Percentiles rank a stretch among this genome's conserved stretches.
Evolutionary conservation across 805 yeast species (phyloP).

Genomic region (Candida maris): DNA sequence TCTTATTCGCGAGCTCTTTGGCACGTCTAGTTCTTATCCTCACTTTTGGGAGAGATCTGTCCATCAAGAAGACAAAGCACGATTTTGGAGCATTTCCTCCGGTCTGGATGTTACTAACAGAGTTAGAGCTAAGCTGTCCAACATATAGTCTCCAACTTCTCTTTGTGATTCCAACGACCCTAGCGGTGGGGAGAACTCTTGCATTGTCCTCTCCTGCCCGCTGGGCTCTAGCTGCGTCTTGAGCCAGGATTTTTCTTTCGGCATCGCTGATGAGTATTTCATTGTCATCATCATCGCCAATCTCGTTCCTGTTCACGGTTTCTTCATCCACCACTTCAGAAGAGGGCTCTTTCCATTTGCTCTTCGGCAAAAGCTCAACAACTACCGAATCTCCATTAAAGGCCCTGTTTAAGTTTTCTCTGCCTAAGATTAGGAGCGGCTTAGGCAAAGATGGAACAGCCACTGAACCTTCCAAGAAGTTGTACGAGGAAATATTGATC

Average conservation of each 20-base stretch:
- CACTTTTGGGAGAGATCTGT: constrained; percentile 79
- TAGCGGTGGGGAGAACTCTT: constrained; percentile 81
- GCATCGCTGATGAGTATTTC: constrained; percentile 53
- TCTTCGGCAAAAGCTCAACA: constrained; percentile 81
- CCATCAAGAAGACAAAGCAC: constrained; percentile 87
- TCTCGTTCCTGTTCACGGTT: constrained; percentile 53
- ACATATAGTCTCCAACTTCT: constrained; percentile 96
- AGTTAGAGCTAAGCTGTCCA: constrained; percentile 82
- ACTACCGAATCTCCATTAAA: constrained; percentile 91
- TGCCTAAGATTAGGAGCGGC: constrained; percentile 79
- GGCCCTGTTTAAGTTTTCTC: constrained; percentile 81
- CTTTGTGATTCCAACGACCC: constrained; percentile 80
- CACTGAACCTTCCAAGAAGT: constrained; percentile 83
- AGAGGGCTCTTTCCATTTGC: constrained; percentile 86
- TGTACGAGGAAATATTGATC: constrained; percentile 77
- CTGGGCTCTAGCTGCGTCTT: constrained; percentile 69
- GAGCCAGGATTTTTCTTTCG: constrained; percentile 69
- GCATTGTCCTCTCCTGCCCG: constrained; percentile 33
- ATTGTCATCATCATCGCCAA: constrained; percentile 52
- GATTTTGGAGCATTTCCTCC: constrained; percentile 64
- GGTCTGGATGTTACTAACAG: constrained; percentile 52
- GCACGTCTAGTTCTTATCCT: constrained; percentile 87
- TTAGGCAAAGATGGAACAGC: constrained; percentile 67
- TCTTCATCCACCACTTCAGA: constrained; percentile 75
- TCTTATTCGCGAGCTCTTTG: constrained; percentile 73